Evolutionary conservation across 257 asterid species (phyloP), one percentile per base, ranked within the genome.

Genomic region (Solanum piurae): DNA sequence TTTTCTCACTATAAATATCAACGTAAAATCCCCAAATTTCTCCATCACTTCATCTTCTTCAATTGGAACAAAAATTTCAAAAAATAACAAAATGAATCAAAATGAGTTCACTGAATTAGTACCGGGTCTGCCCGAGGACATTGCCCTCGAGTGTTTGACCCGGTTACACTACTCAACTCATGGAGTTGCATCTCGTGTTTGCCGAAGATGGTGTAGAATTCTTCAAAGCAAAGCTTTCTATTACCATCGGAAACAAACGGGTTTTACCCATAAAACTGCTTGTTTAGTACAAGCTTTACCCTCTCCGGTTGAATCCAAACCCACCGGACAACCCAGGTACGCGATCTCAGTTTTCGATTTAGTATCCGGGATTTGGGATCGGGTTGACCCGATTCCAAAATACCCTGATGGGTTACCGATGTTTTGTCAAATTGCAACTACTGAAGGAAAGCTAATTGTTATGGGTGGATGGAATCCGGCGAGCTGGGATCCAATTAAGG

Each of bases 391-490:
- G 89, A 42, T 94, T 3, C 97, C 98, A 0, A 93, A 92, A 87
- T 95, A 91, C 89, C 95, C 95, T 0, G 83, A 88, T 12, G 98
- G 98, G 14, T 80, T 96, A 89, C 99, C 99, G 58, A 52, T 95
- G 92, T 95, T 96, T 91, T 95, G 98, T 84, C 98, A 95, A 86
- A 85, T 94, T 29, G 89, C 93, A 10, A 92, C 94, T 73, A 90
- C 94, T 7, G 97, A 95, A 40, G 98, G 98, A 62, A 94, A 91
- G 92, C 91, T 96, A 0, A 21, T 94, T 2, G 29, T 94, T 5
- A 88, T 95, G 93, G 99, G 99, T 16, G 99, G 99, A 21, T 94
- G 95, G 98, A 89, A 95, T 69, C 99, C 98, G 3, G 3, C 90
- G 29, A 95, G 83, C 10, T 96, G 99, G 98, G 96, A 94, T 3